Percentiles rank a stretch among this genome's conserved stretches.
Evolutionary conservation across 2,329 filamentous ascomycete species (phyloP).

Genomic region (Cladosporium halotolerans): DNA sequence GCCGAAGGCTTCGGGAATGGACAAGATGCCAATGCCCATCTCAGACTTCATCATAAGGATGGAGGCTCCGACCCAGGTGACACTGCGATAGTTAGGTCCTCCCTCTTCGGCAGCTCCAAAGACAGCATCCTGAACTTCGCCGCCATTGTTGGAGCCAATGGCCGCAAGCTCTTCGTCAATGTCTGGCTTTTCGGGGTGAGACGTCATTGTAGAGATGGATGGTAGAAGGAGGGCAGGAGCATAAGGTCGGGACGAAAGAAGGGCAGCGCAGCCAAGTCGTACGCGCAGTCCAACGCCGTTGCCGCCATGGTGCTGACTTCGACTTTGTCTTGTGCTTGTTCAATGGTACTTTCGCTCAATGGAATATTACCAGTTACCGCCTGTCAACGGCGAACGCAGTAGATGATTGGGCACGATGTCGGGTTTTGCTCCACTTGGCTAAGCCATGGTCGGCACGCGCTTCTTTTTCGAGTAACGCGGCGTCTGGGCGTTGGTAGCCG

Average conservation of each 20-base stretch:
- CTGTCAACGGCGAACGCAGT: not conserved
- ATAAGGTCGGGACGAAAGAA: not conserved
- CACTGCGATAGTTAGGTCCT: conserved; percentile 19
- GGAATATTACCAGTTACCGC: not conserved
- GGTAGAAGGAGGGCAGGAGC: not conserved
- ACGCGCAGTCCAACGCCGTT: not conserved
- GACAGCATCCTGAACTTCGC: conserved; percentile 17
- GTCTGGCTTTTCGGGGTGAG: not conserved
- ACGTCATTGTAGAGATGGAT: not conserved
- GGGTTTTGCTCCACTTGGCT: not conserved
- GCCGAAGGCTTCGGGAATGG: conserved; percentile 43
- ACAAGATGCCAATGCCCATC: conserved; percentile 43
- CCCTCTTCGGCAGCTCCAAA: conserved; percentile 17
- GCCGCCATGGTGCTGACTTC: not conserved
- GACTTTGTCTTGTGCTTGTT: not conserved
- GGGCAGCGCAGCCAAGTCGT: not conserved
- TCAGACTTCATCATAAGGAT: conserved; percentile 44
- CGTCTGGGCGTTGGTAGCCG: not conserved
- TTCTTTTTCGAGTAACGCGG: not conserved
- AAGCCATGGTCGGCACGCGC: not conserved
- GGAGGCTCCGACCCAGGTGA: conserved; percentile 37
- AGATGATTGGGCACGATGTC: not conserved
- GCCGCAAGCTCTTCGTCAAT: conserved; percentile 6
- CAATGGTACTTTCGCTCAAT: not conserved
- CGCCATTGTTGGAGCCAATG: conserved; percentile 5